A percentile compares a stretch with the other conserved stretches of the same genome.
Evolutionary conservation across 345 rosid species (phyloP).

Genomic region (Rhodamnia rubescens): DNA sequence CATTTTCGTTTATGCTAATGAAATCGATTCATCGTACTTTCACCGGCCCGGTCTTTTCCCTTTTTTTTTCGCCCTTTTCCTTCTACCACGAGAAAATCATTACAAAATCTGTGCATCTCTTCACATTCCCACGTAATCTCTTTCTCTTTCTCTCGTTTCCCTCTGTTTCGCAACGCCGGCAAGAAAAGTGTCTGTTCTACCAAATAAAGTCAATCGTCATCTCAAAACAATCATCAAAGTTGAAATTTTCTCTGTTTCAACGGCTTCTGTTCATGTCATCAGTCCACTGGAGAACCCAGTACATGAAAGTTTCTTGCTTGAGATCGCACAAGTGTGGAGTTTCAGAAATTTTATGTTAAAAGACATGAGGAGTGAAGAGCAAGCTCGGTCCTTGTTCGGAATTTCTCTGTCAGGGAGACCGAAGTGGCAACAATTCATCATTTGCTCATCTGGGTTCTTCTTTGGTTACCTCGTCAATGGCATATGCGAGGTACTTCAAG

Average conservation of each 20-base stretch:
- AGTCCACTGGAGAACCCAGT: not conserved
- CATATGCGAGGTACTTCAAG: slow-evolving; percentile 68
- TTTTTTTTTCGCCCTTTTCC: too few species aligned
- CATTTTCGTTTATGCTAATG: too few species aligned
- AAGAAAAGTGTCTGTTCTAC: not conserved
- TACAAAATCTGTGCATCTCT: not conserved
- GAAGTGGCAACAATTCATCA: slow-evolving; percentile 73
- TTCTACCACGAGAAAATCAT: not conserved
- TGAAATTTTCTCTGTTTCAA: not conserved
- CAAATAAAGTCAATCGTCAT: not conserved
- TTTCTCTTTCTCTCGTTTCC: not conserved
- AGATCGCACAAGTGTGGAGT: not conserved
- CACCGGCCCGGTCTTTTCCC: too few species aligned
- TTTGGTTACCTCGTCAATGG: slow-evolving; percentile 93
- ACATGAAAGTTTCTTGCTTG: not conserved
- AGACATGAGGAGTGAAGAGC: slow-evolving; percentile 58
- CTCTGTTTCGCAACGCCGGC: not conserved
- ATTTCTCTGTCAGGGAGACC: slow-evolving; percentile 59
- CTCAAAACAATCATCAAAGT: not conserved
- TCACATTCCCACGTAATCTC: not conserved
- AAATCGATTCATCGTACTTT: too few species aligned
- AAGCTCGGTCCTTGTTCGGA: slow-evolving; percentile 49
- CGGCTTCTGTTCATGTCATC: not conserved
- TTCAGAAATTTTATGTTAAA: not conserved
- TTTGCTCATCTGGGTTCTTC: slow-evolving; percentile 93